Conservation (phyloP, 768 basidiomycete species). For the Austroboletus eburneus region DNA sequence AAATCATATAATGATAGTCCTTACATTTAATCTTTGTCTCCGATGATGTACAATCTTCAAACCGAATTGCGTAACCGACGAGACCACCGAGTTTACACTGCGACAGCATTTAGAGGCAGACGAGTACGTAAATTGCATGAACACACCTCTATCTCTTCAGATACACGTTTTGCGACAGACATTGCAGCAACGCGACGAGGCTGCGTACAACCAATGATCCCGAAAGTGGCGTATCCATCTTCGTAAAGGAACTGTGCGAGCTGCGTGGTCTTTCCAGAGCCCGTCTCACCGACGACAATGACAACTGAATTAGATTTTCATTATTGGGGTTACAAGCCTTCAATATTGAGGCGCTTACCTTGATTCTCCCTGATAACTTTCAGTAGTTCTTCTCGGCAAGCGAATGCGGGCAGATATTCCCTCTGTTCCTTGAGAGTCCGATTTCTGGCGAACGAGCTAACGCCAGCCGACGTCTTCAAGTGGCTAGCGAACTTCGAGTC, state of each 20-base stretch:
- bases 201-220: constrained; percentile 95
- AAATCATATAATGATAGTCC: too few species aligned
- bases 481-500: constrained; percentile 98
- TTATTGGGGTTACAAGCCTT: background rate
- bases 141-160: constrained; percentile 96
- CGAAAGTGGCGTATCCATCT: constrained; percentile 88
- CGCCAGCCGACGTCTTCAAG: constrained; percentile 73
- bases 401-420: constrained; percentile 97
- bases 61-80: constrained; percentile 97
- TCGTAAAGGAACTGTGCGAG: constrained; percentile 94
- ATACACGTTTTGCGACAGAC: constrained; percentile 99
- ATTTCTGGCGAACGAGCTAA: constrained; percentile 74
- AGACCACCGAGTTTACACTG: constrained; percentile 85
- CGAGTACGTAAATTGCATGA: background rate
- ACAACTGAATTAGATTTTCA: constrained; percentile 50
- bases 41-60: constrained; percentile 93
- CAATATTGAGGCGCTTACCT: constrained; percentile 44
- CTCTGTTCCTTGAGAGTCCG: constrained; percentile 91
- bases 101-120: constrained; percentile 3
- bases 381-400: constrained; percentile 91
- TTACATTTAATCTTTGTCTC: constrained; percentile 97
- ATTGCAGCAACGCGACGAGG: constrained; percentile 98
- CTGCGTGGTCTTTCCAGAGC: constrained; percentile 98
- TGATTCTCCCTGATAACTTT: constrained; percentile 90
- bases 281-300: constrained; percentile 99